Percentiles rank a stretch among this genome's conserved stretches.
Conservation (phyloP, 345 rosid genomes). For the Schrenkiella parvula region DNA sequence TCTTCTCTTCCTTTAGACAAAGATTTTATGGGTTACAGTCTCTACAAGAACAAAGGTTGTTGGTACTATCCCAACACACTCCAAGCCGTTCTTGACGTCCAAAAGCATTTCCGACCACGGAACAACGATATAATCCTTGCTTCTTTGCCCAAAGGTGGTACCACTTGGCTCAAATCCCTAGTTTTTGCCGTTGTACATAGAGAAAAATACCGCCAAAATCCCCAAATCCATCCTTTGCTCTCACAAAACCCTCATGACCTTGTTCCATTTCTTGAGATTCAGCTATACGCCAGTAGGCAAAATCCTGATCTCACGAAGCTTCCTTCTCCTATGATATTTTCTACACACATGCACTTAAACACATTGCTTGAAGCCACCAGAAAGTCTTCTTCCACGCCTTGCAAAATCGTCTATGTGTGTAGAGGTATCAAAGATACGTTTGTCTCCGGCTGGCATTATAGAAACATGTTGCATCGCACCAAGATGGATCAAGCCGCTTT, state of each 20-base stretch:
- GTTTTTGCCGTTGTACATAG: conserved; percentile 44
- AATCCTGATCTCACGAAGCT: conserved; percentile 28
- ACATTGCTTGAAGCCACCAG: conserved; percentile 22
- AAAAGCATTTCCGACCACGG: conserved; percentile 43
- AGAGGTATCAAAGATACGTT: conserved; percentile 47
- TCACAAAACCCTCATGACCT: conserved; percentile 50
- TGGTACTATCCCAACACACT: conserved; percentile 40
- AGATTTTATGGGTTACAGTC: conserved; percentile 34
- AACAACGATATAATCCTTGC: conserved; percentile 43
- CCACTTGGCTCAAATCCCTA: conserved; percentile 61
- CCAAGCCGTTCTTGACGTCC: conserved; percentile 26
- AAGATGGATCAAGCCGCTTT: conserved; percentile 5
- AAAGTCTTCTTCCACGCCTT: conserved; percentile 27
- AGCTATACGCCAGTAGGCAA: conserved; percentile 15
- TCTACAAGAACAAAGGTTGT: conserved; percentile 52
- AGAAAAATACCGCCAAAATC: conserved; percentile 10
- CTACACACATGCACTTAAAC: conserved; percentile 34
- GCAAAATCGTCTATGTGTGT: conserved; percentile 53
- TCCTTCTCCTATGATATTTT: conserved; percentile 42
- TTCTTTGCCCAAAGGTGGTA: conserved; percentile 60
- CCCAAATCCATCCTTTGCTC: conserved; percentile 45
- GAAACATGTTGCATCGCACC: conserved; percentile 37
- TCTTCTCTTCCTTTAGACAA: conserved; percentile 37
- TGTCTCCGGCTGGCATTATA: conserved; percentile 23
- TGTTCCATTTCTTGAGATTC: conserved; percentile 49